phyloP scores from a whole-genome alignment of 1,284 basidiomycete species.

The Crepidotus sp. region DNA sequence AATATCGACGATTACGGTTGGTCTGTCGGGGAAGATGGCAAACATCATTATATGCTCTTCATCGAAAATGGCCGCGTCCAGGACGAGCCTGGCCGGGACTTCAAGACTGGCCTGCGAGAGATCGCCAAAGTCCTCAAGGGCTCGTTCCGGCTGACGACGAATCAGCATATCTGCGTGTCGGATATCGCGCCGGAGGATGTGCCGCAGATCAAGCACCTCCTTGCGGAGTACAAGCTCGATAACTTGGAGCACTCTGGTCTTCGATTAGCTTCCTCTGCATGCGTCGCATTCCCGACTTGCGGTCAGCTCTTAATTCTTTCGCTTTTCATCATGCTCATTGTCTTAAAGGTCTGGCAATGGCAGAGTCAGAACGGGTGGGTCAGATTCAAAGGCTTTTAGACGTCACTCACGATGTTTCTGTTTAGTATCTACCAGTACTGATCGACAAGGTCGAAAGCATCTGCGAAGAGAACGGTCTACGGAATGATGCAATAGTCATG shows the following conservation, averaged over 20 bases:
- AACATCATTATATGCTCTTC: slow-evolving; percentile 89
- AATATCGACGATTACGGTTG: slow-evolving; percentile 96
- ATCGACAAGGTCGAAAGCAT: slow-evolving; percentile 95
- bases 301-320: slow-evolving; percentile 33
- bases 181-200: slow-evolving; percentile 74
- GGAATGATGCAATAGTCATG: slow-evolving; percentile 94
- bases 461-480: slow-evolving; percentile 86
- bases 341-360: slow-evolving; percentile 76
- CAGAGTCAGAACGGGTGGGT: slow-evolving; percentile 80
- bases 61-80: slow-evolving; percentile 97
- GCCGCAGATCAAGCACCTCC: slow-evolving; percentile 68
- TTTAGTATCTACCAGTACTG: slow-evolving; percentile 84
- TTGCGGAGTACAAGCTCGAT: slow-evolving; percentile 88
- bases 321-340: not conserved
- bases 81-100: slow-evolving; percentile 83
- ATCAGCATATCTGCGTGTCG: slow-evolving; percentile 90
- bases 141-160: slow-evolving; percentile 85
- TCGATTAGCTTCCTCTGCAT: slow-evolving; percentile 83
- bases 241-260: slow-evolving; percentile 78
- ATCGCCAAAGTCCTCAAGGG: slow-evolving; percentile 94
- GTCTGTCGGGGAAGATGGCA: slow-evolving; percentile 81
- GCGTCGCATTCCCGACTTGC: slow-evolving; percentile 97
- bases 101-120: slow-evolving; percentile 90
- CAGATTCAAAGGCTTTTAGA: not conserved
- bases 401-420: slow-evolving; percentile 1